Evolutionary conservation across 2,329 filamentous ascomycete genomes (phyloP).

Genomic region (Xylariaceae sp.): DNA sequence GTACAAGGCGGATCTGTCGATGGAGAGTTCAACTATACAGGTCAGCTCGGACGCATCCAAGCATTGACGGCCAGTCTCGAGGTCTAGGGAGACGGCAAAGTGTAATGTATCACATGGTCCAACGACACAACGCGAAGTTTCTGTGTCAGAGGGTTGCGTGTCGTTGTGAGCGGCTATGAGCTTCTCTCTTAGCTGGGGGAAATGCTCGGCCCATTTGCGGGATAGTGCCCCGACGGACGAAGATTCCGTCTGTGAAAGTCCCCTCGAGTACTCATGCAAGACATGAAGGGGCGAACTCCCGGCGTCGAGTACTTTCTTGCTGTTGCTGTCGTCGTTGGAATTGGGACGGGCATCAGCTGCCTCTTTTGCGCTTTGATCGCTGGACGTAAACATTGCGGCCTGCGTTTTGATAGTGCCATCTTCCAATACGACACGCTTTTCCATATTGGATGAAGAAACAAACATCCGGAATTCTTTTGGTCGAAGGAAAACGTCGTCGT

Average conservation of each 20-base stretch:
- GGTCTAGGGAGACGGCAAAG: neutral
- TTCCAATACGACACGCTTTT: neutral
- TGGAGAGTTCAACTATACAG: neutral
- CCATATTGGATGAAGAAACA: neutral
- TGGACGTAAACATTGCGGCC: neutral
- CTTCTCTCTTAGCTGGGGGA: neutral
- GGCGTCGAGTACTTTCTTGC: neutral
- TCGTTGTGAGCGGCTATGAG: neutral
- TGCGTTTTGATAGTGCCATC: neutral
- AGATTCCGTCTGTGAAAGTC: no score
- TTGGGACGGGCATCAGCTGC: neutral
- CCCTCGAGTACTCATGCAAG: neutral
- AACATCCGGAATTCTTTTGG: neutral
- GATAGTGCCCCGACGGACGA: neutral
- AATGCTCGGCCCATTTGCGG: no score
- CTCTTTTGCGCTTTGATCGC: neutral
- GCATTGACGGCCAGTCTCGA: neutral
- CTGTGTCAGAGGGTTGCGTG: neutral
- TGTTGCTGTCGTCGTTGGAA: neutral
- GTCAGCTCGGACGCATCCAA: no score
- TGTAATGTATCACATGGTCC: neutral
- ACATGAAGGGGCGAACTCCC: neutral
- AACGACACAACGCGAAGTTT: neutral
- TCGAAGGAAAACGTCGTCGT: neutral
- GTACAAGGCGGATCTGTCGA: neutral